These are phyloP conservation scores for Hylodesmum podocarpum DNA, from an alignment of 306 rosid genomes.

Conservation along the genomic window DNA sequence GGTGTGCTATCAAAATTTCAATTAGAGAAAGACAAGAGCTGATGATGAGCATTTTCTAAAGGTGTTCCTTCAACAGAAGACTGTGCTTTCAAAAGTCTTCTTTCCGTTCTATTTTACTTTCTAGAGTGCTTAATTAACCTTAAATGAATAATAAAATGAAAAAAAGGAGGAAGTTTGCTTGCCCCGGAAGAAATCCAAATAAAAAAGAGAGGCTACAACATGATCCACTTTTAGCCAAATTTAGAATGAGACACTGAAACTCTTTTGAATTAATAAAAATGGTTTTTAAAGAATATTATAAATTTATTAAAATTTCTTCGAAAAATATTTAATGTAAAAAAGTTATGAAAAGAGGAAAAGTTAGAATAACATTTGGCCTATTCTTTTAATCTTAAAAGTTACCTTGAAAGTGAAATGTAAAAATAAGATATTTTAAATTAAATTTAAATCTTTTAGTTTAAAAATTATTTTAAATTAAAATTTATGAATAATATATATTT, in stretches of 20 bases:
- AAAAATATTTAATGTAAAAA: neutral
- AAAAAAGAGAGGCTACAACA: neutral
- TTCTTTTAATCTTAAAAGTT: too few relatives aligned
- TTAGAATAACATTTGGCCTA: neutral
- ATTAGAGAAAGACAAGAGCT: neutral
- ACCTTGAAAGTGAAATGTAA: too few relatives aligned
- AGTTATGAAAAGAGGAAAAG: too few relatives aligned
- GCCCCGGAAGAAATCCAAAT: neutral
- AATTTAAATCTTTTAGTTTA: too few relatives aligned
- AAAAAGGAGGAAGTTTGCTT: neutral
- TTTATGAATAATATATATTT: too few relatives aligned
- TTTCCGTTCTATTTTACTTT: too few relatives aligned
- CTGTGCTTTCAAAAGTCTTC: neutral
- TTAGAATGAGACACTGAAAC: too few relatives aligned
- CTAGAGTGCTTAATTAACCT: too few relatives aligned
- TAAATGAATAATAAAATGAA: neutral
- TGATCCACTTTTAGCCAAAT: neutral
- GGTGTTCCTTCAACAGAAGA: neutral
- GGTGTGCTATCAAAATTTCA: neutral
- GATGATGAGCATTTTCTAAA: neutral
- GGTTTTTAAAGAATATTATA: neutral
- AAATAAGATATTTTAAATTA: too few relatives aligned
- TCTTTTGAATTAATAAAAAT: neutral
- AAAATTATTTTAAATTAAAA: too few relatives aligned
- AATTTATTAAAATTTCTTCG: neutral